phyloP scores from a whole-genome alignment of 2,329 filamentous ascomycete genomes.

The Ilyonectria robusta region DNA sequence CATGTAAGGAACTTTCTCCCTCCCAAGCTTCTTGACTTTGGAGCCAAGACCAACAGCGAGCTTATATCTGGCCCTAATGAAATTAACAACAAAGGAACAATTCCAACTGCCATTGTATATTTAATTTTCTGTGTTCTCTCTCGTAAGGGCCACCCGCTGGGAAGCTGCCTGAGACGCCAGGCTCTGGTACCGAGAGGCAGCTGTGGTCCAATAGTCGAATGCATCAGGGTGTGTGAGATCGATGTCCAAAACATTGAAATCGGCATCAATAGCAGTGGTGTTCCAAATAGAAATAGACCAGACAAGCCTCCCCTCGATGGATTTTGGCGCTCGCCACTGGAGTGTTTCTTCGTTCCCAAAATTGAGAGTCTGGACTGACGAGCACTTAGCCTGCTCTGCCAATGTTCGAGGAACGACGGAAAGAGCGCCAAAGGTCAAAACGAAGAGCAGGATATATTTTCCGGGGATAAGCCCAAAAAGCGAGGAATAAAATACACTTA shows the following conservation, averaged over 20 bases:
- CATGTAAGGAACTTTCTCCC: slow-evolving; percentile 35
- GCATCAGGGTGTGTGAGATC: slow-evolving; percentile 13
- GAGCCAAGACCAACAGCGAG: slow-evolving; percentile 28
- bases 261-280: slow-evolving; percentile 19
- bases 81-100: slow-evolving; percentile 39
- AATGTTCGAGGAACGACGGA: slow-evolving; percentile 1
- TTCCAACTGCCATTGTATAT: slow-evolving; percentile 45
- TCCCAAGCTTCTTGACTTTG: slow-evolving; percentile 32
- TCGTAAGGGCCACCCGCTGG: slow-evolving; percentile 28
- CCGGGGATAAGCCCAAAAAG: too few species aligned
- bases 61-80: slow-evolving; percentile 41
- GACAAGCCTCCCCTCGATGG: not conserved
- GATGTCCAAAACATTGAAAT: not conserved
- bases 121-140: slow-evolving; percentile 15
- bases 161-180: slow-evolving; percentile 33
- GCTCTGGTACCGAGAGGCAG: slow-evolving; percentile 24
- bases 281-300: slow-evolving; percentile 34
- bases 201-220: slow-evolving; percentile 40
- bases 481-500: too few species aligned
- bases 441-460: too few species aligned
- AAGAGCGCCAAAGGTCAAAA: slow-evolving; percentile 26
- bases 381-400: slow-evolving; percentile 1
- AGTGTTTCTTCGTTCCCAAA: slow-evolving; percentile 10
- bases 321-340: slow-evolving; percentile 26
- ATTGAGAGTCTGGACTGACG: slow-evolving; percentile 18